Percentiles rank a stretch among this genome's conserved stretches.
Evolutionary conservation across 208 protist species (phyloP).

Genomic region (Trichomonas tenax): DNA sequence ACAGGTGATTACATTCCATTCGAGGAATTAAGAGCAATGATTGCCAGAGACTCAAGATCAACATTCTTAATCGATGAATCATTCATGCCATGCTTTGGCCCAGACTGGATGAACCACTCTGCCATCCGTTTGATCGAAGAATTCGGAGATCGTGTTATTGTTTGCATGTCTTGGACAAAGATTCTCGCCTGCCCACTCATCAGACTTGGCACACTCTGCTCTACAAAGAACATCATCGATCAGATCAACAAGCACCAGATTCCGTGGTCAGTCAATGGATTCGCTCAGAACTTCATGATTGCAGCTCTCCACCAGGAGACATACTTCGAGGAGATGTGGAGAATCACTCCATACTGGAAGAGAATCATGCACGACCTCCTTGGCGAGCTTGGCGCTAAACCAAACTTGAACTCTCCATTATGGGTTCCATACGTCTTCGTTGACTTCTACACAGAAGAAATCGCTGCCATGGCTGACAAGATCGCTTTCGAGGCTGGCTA

Average conservation of each 20-base stretch:
- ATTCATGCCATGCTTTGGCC: not conserved
- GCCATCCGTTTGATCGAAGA: not conserved
- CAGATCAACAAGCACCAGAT: not conserved
- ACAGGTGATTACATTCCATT: conserved; percentile 19
- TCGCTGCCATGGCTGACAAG: not conserved
- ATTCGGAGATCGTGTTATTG: not conserved
- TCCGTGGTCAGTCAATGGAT: not conserved
- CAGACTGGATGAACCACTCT: not conserved
- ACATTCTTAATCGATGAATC: not conserved
- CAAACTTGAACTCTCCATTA: not conserved
- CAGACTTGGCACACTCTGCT: not conserved
- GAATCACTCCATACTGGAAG: not conserved
- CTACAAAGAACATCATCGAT: not conserved
- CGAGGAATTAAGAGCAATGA: not conserved
- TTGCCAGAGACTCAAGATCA: not conserved
- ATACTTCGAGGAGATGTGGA: conserved; percentile 18
- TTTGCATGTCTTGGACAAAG: not conserved
- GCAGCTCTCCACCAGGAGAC: not conserved
- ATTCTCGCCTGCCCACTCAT: not conserved
- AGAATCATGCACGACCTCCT: not conserved
- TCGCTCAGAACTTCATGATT: not conserved
- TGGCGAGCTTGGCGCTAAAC: not conserved
- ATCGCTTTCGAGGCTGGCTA: not conserved
- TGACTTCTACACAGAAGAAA: not conserved
- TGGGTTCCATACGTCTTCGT: conserved; percentile 7